A percentile compares a stretch with the other conserved stretches of the same genome.
phyloP scores from a whole-genome alignment of 345 rosid species.

The Murraya koenigii region DNA sequence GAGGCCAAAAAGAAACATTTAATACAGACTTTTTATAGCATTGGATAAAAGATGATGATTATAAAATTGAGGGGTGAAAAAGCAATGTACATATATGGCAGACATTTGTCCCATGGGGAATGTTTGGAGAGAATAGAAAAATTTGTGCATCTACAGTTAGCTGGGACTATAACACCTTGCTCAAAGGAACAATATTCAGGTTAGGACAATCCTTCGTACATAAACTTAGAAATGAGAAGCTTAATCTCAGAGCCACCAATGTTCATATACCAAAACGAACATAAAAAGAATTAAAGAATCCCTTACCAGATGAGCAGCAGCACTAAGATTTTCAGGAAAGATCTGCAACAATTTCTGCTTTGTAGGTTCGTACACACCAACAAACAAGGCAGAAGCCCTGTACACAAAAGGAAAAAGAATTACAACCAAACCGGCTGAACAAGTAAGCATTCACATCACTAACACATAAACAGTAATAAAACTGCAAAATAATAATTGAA shows the following conservation, averaged over 20 bases:
- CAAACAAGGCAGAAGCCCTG: slow-evolving; percentile 95
- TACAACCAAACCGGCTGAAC: neutral
- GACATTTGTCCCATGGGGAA: neutral
- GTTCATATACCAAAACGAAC: neutral
- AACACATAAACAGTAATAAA: neutral
- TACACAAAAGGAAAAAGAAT: slow-evolving; percentile 12
- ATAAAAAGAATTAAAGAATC: slow-evolving; percentile 11
- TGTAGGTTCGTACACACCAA: slow-evolving; percentile 93
- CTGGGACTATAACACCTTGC: neutral
- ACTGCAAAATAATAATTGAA: neutral
- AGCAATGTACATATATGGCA: neutral
- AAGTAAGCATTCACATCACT: neutral
- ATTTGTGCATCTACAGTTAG: neutral
- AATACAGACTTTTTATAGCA: neutral
- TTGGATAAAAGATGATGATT: neutral
- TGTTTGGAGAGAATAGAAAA: neutral
- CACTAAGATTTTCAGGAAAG: slow-evolving; percentile 82
- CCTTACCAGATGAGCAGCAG: slow-evolving; percentile 86
- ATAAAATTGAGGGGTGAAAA: neutral
- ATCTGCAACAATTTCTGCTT: slow-evolving; percentile 78
- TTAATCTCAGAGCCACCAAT: neutral
- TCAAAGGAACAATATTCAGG: neutral
- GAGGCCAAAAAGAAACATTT: neutral
- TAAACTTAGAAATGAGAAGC: neutral
- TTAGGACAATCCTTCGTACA: neutral